Percentiles rank a stretch among this genome's conserved stretches.
These are phyloP conservation scores for Scortechinia acanthostroma DNA, from an alignment of 2,329 filamentous ascomycete genomes.

Conservation along the genomic window DNA sequence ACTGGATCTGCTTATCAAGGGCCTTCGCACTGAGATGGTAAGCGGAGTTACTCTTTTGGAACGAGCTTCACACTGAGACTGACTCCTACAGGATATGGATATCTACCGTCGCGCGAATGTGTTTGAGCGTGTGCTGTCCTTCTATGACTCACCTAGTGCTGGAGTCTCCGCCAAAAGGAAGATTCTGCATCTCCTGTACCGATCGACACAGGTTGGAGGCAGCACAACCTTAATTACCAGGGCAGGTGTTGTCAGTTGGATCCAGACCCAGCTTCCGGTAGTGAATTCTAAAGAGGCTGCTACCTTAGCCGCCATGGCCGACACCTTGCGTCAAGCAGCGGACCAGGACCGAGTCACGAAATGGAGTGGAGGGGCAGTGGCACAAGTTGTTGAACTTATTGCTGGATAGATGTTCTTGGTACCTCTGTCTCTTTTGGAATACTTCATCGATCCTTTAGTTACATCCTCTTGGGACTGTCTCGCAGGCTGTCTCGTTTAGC, in stretches of 20 bases:
- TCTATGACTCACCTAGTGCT: conserved; percentile 40
- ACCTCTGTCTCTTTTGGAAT: too few species aligned
- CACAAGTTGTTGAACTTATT: background rate
- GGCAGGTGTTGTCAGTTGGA: conserved; percentile 46
- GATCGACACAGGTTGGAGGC: conserved; percentile 42
- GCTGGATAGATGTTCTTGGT: background rate
- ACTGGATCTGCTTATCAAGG: conserved; percentile 42
- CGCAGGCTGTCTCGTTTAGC: too few species aligned
- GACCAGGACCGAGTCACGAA: conserved; percentile 36
- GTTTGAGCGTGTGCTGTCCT: conserved; percentile 45
- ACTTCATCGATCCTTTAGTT: too few species aligned
- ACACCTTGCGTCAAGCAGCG: conserved; percentile 32
- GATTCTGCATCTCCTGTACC: conserved; percentile 30
- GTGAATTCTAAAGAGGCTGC: conserved; percentile 14
- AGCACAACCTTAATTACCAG: conserved; percentile 50
- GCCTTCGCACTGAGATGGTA: conserved; percentile 22
- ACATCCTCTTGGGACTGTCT: too few species aligned
- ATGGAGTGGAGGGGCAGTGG: conserved; percentile 37
- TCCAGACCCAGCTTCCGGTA: conserved; percentile 33
- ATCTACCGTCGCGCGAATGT: conserved; percentile 14
- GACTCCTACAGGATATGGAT: conserved; percentile 1
- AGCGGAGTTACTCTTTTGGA: background rate
- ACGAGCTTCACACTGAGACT: too few species aligned
- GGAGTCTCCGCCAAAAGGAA: conserved; percentile 33
- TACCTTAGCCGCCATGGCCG: conserved; percentile 28